Evolutionary conservation across 139 green algal species (phyloP).

Genomic region (Choricystis sp.): DNA sequence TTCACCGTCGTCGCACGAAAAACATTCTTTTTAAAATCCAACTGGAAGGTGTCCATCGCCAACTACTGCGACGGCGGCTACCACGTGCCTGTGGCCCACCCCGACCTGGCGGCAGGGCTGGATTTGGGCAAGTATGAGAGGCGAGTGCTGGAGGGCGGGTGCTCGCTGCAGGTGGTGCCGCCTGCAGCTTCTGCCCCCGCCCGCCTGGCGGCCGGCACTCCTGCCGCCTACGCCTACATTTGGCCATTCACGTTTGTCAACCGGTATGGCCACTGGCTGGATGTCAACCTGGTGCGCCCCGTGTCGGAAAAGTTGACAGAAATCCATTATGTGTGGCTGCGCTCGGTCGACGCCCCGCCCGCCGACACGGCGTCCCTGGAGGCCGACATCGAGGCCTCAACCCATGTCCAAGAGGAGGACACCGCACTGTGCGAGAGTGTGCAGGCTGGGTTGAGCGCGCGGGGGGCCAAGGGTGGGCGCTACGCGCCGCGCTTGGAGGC

Average conservation of each 20-base stretch:
- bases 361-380: slow-evolving; percentile 6
- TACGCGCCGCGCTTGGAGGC: background rate
- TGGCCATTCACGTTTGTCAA: slow-evolving; percentile 53
- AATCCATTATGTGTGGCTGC: too few relatives aligned
- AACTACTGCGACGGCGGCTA: slow-evolving; percentile 52
- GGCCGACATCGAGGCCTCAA: slow-evolving; percentile 15
- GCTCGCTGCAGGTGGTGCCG: slow-evolving; percentile 19
- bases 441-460: slow-evolving; percentile 24
- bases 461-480: background rate
- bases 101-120: slow-evolving; percentile 17
- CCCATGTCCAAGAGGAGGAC: slow-evolving; percentile 40
- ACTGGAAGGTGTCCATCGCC: slow-evolving; percentile 55
- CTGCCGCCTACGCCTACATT: slow-evolving; percentile 32
- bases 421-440: slow-evolving; percentile 31
- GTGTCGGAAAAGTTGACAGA: slow-evolving; percentile 2
- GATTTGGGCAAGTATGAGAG: slow-evolving; percentile 22
- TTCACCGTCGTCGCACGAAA: slow-evolving; percentile 14
- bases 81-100: slow-evolving; percentile 36
- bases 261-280: slow-evolving; percentile 37
- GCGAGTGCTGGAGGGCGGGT: slow-evolving; percentile 5
- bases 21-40: slow-evolving; percentile 32
- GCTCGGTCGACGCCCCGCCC: slow-evolving; percentile 7
- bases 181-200: background rate
- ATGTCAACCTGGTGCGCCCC: slow-evolving; percentile 33
- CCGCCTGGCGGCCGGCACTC: slow-evolving; percentile 1